These are phyloP conservation scores for Cladophialophora chaetospira DNA, from an alignment of 2,329 filamentous ascomycete species.

Conservation along the genomic window DNA sequence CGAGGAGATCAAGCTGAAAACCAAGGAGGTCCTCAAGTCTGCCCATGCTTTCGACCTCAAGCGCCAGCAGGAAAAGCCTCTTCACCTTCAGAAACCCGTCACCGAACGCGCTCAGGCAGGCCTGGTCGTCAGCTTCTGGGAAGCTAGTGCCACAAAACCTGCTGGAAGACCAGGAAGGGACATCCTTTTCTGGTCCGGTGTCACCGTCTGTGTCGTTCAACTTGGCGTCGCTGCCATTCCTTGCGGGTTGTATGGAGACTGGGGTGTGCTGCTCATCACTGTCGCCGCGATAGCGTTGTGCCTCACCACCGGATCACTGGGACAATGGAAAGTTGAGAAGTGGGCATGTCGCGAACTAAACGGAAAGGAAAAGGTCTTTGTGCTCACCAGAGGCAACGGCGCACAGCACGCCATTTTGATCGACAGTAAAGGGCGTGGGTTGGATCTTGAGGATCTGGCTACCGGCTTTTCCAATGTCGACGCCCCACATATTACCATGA, in stretches of 20 bases:
- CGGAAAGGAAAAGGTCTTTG: slow-evolving; percentile 32
- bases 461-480: slow-evolving; percentile 20
- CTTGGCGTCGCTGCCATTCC: slow-evolving; percentile 40
- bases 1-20: slow-evolving; percentile 2
- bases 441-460: slow-evolving; percentile 46
- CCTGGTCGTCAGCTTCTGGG: slow-evolving; percentile 32
- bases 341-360: slow-evolving; percentile 37
- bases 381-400: slow-evolving; percentile 44
- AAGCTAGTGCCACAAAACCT: slow-evolving; percentile 12
- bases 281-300: slow-evolving; percentile 40
- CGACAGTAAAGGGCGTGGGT: slow-evolving; percentile 35
- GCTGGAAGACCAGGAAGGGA: slow-evolving; percentile 23
- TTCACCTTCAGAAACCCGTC: neutral
- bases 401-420: slow-evolving; percentile 42
- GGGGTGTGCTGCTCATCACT: slow-evolving; percentile 43
- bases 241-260: slow-evolving; percentile 37
- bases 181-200: slow-evolving; percentile 31
- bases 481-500: slow-evolving; percentile 13
- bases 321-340: slow-evolving; percentile 48
- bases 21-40: slow-evolving; percentile 6
- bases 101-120: slow-evolving; percentile 14
- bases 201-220: slow-evolving; percentile 36
- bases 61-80: slow-evolving; percentile 10
- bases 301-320: slow-evolving; percentile 38
- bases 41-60: slow-evolving; percentile 16